These are phyloP conservation scores for Blastocystis sp. DNA, from an alignment of 352 stramenopile genomes.

Conservation along the genomic window DNA sequence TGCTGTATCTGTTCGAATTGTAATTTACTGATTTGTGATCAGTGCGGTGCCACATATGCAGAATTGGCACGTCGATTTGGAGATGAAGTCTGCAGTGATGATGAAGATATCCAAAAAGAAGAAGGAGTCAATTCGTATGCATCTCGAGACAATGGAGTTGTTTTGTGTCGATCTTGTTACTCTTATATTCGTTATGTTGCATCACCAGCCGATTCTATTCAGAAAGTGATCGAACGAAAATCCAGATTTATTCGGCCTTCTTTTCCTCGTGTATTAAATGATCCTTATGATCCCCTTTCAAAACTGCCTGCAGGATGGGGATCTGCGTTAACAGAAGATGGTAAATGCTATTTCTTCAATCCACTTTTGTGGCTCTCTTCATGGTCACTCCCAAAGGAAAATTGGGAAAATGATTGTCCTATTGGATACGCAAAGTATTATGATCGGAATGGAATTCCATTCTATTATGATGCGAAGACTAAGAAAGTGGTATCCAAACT, in stretches of 20 bases:
- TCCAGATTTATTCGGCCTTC: background rate
- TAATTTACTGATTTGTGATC: background rate
- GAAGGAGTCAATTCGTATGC: background rate
- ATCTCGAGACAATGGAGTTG: background rate
- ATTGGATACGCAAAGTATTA: constrained; percentile 1
- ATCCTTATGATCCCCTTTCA: background rate
- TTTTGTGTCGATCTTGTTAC: background rate
- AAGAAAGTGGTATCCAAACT: background rate
- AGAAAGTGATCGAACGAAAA: too few relatives aligned
- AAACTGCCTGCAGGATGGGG: background rate
- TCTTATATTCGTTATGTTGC: background rate
- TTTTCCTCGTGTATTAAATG: background rate
- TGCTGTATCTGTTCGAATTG: background rate
- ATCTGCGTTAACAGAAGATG: background rate
- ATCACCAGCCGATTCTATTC: background rate
- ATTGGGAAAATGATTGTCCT: background rate
- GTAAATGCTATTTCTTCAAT: background rate
- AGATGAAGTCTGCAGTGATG: background rate
- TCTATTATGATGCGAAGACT: background rate
- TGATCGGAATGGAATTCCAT: background rate
- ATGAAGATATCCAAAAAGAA: background rate
- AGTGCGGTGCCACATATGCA: background rate
- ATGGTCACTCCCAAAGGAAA: background rate
- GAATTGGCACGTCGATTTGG: background rate
- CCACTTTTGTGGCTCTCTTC: constrained; percentile 3